These are phyloP conservation scores for Ochetophila trinervis DNA, from an alignment of 306 rosid species.

Conservation along the genomic window DNA sequence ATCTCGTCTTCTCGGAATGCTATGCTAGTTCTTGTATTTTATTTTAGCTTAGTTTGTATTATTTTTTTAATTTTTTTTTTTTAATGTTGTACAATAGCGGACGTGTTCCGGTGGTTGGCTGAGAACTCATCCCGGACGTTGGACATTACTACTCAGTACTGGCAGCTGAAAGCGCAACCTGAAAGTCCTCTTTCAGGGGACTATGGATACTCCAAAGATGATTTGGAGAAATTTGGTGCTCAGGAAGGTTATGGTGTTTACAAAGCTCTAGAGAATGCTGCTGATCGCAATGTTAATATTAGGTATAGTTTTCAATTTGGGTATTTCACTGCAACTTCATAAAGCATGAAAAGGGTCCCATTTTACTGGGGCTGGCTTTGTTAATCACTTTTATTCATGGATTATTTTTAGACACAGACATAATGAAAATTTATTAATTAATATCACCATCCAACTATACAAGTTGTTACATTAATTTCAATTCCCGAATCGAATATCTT, in stretches of 20 bases:
- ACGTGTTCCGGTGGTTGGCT: conserved; percentile 83
- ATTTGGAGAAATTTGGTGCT: conserved; percentile 70
- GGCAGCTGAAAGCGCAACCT: conserved; percentile 65
- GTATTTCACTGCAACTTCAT: no score
- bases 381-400: no score
- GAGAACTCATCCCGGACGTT: conserved; percentile 61
- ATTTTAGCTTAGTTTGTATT: no score
- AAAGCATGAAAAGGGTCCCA: no score
- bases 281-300: conserved; percentile 61
- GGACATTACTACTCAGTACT: conserved; percentile 79
- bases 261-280: conserved; percentile 60
- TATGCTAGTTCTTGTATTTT: no score
- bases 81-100: conserved; percentile 43
- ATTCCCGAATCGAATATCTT: neutral
- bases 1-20: no score
- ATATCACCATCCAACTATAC: neutral
- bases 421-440: neutral
- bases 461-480: no score
- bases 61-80: neutral
- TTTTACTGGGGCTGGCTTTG: no score
- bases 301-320: conserved; percentile 44
- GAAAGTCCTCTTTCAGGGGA: conserved; percentile 73
- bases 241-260: conserved; percentile 63
- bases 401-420: no score
- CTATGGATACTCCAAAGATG: conserved; percentile 60